Conservation (phyloP, 2,329 filamentous ascomycete genomes). For the Stagonosporopsis cucurbitacearum region DNA sequence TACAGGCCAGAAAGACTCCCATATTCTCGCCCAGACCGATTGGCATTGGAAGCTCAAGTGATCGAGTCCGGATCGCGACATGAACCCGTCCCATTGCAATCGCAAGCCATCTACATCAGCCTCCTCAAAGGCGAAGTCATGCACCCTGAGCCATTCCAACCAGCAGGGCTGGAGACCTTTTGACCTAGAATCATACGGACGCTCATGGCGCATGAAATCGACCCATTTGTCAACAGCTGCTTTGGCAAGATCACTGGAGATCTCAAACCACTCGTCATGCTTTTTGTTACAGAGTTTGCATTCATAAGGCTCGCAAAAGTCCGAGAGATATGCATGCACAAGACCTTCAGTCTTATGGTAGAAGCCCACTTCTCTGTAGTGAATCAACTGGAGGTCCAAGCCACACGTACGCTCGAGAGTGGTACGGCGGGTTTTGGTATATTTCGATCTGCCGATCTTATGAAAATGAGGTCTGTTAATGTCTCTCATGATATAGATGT, state of each 20-base stretch:
- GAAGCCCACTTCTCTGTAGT: not conserved
- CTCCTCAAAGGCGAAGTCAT: not conserved
- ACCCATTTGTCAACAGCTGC: not conserved
- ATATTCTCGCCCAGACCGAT: not conserved
- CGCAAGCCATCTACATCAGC: not conserved
- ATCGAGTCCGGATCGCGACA: not conserved
- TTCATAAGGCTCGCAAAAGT: not conserved
- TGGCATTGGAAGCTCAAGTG: not conserved
- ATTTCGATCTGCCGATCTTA: conserved; percentile 1
- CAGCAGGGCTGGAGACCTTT: not conserved
- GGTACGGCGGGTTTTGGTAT: not conserved
- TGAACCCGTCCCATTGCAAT: not conserved
- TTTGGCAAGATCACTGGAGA: not conserved
- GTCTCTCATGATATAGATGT: not conserved
- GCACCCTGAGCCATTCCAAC: not conserved
- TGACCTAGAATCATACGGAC: not conserved
- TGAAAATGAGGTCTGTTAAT: not conserved
- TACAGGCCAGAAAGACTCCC: conserved; percentile 1
- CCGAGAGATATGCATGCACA: not conserved
- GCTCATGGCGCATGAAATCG: not conserved
- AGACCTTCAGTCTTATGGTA: conserved; percentile 2
- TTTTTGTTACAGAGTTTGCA: not conserved
- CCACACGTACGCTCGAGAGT: not conserved
- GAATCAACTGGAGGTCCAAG: not conserved
- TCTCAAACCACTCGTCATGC: conserved; percentile 8